Evolutionary conservation across 176 grass and related monocot species (phyloP), one percentile per base, ranked within the genome.

Genomic region (Musa schizocarpa): DNA sequence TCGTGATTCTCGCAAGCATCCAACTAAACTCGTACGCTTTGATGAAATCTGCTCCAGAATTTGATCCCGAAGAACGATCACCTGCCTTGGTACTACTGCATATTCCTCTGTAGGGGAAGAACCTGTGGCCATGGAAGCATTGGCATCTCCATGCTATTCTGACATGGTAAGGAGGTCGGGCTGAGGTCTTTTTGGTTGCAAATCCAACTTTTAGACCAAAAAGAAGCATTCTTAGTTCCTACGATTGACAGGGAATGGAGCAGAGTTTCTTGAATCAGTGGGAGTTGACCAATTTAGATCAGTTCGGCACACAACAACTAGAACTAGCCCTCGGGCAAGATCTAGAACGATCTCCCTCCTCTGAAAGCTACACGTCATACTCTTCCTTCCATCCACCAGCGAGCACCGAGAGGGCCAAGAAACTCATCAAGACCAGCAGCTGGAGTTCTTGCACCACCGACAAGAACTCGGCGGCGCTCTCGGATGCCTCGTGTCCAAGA

Each of bases 381-480:
- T 9, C 11, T 72, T 71, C n/a, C 68, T 65, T 34, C 74, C 80
- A 27, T 49, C 50, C 25, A 10, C 8, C 29, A 50, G 34, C 6
- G 27, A 21, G 8, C 27, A 21, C 50, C 7, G 85, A 91, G 49
- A 87, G 91, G 54, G 76, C 85, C 65, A 81, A 64, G 26, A 95
- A 99, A 74, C 71, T 76, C 52, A 66, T 75, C 11, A 94, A 86
- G 79, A 86, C 87, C 54, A 77, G 76, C 69, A 99, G 95, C 86
- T 94, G 95, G 95, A 92, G 86, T 58, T 99, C 95, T 63, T 87
- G 86, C 92, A 78, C 91, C 82, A 94, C 95, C 58, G 95, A 99
- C 51, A 90, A 94, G 74, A 90, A 81, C 80, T 91, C 95, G 51
- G 73, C 81, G 9, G 17, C 1, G 20, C 17, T 14, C 13, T n/a